Conservation (phyloP, 1,284 basidiomycete genomes). For the Trametes hirsuta region DNA sequence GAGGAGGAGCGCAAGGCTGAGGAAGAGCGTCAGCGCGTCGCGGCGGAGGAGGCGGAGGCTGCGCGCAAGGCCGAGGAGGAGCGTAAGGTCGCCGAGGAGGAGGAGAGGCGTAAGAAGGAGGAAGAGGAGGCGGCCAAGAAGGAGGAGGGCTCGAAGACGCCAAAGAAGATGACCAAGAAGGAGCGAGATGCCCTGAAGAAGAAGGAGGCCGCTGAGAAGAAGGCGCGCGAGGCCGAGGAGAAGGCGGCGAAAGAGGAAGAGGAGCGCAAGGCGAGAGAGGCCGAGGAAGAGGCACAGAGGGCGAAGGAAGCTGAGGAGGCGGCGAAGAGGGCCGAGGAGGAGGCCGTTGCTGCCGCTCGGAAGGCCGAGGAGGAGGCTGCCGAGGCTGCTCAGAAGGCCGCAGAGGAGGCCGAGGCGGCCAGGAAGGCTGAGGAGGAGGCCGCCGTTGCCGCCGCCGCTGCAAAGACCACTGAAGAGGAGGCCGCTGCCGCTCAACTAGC, state of each 20-base stretch:
- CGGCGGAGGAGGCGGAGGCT: slow-evolving; percentile 18
- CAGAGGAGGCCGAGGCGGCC: slow-evolving; percentile 17
- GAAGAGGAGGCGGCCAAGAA: slow-evolving; percentile 18
- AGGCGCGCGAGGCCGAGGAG: slow-evolving; percentile 14
- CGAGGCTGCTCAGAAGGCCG: slow-evolving; percentile 12
- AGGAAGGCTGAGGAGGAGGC: slow-evolving; percentile 21
- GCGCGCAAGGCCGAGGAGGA: slow-evolving; percentile 8
- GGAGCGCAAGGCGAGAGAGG: not conserved
- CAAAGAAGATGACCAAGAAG: slow-evolving; percentile 22
- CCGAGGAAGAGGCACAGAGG: slow-evolving; percentile 14
- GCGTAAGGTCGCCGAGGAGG: slow-evolving; percentile 6
- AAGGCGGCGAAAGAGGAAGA: slow-evolving; percentile 7
- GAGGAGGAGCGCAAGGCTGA: slow-evolving; percentile 12
- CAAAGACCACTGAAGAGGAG: slow-evolving; percentile 9
- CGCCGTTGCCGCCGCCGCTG: slow-evolving; percentile 14
- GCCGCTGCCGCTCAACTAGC: slow-evolving; percentile 4
- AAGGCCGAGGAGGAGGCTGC: slow-evolving; percentile 15
- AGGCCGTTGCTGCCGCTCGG: slow-evolving; percentile 12
- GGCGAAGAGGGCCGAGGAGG: slow-evolving; percentile 19
- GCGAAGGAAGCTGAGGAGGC: slow-evolving; percentile 5
- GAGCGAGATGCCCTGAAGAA: slow-evolving; percentile 20
- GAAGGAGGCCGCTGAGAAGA: slow-evolving; percentile 16
- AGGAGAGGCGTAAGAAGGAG: slow-evolving; percentile 12
- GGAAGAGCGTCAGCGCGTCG: slow-evolving; percentile 9
- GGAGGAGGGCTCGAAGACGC: slow-evolving; percentile 18